Conservation (phyloP, 805 yeast genomes). For the Blastobotrys parvus region DNA sequence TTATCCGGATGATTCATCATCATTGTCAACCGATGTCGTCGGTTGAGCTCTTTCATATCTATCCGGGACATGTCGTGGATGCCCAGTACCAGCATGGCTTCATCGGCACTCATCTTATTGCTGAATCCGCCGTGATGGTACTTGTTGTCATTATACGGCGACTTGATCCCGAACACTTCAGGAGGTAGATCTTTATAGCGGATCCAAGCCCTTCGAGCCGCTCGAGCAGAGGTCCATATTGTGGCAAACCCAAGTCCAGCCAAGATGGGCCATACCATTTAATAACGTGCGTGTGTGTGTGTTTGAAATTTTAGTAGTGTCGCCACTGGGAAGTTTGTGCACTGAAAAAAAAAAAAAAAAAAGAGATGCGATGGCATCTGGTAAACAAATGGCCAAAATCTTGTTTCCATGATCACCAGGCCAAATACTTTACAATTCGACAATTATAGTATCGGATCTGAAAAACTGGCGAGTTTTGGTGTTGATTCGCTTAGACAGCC, state of each 20-base stretch:
- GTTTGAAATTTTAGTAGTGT: too few relatives aligned
- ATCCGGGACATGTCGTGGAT: conserved; percentile 32
- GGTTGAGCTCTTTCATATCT: conserved; percentile 53
- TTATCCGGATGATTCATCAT: conserved; percentile 88
- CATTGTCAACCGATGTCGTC: conserved; percentile 77
- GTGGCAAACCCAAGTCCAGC: conserved; percentile 24
- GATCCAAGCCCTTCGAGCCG: conserved; percentile 26
- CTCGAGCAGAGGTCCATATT: conserved; percentile 15
- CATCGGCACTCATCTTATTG: conserved; percentile 39
- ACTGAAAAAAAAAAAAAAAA: too few relatives aligned
- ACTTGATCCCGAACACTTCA: conserved; percentile 19
- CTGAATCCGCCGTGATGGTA: conserved; percentile 30
- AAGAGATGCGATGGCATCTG: too few relatives aligned
- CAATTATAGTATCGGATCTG: too few relatives aligned
- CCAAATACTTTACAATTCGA: too few relatives aligned
- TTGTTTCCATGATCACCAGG: too few relatives aligned
- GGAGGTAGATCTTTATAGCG: conserved; percentile 25
- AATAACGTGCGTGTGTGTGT: too few relatives aligned
- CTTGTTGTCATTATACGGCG: background rate
- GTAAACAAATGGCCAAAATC: too few relatives aligned
- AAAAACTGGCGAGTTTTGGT: too few relatives aligned
- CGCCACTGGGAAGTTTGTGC: too few relatives aligned
- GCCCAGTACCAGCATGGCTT: conserved; percentile 45
- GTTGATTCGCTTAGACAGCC: too few relatives aligned
- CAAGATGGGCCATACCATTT: conserved; percentile 22